Conservation (phyloP, 305 asterid genomes). For the Fraxinus albicans region DNA sequence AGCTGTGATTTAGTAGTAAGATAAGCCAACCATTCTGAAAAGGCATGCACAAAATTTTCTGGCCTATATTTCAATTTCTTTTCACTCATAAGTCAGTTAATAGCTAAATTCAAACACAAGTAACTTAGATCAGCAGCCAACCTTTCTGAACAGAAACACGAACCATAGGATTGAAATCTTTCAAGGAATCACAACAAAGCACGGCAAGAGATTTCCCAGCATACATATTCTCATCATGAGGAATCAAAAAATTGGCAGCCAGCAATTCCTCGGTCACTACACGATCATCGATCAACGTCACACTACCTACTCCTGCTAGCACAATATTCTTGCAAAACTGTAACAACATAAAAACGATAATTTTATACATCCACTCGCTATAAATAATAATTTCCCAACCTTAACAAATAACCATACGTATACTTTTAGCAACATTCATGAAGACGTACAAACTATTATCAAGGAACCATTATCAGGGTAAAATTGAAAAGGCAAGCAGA, state of each 20-base stretch:
- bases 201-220: conserved; percentile 73
- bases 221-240: conserved; percentile 43
- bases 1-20: background rate
- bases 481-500: background rate
- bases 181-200: conserved; percentile 70
- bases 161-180: conserved; percentile 82
- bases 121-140: conserved; percentile 16
- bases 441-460: background rate
- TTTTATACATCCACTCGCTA: background rate
- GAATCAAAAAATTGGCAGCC: conserved; percentile 77
- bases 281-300: conserved; percentile 84
- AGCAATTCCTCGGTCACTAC: conserved; percentile 61
- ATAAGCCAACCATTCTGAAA: background rate
- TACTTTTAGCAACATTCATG: background rate
- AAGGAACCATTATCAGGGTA: background rate
- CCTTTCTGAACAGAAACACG: conserved; percentile 69
- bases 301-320: conserved; percentile 96
- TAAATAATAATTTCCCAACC: background rate
- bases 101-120: background rate
- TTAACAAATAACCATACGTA: background rate
- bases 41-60: background rate
- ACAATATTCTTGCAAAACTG: conserved; percentile 98
- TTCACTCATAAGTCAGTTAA: background rate
- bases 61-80: background rate
- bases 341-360: conserved; percentile 12